Evolutionary conservation across 345 rosid genomes (phyloP).

Genomic region (Salix dunnii): DNA sequence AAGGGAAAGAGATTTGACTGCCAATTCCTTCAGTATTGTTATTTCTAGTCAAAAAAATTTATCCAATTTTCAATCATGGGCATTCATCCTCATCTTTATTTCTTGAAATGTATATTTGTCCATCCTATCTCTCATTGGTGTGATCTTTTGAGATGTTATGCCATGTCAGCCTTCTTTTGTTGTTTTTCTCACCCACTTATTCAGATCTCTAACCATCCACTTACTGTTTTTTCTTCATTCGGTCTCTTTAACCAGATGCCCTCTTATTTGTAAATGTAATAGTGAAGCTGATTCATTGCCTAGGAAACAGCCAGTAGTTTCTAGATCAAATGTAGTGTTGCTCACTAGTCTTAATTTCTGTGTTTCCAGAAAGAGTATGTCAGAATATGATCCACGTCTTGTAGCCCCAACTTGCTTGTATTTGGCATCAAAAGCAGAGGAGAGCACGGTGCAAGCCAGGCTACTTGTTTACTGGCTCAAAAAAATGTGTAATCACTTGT

Average conservation of each 20-base stretch:
- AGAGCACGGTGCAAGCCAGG: constrained; percentile 89
- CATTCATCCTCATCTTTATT: background rate
- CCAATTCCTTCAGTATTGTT: background rate
- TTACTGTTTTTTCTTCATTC: background rate
- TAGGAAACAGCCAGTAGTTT: background rate
- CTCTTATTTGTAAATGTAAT: background rate
- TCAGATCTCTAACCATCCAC: background rate
- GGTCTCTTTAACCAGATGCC: background rate
- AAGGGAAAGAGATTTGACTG: background rate
- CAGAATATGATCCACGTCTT: constrained; percentile 88
- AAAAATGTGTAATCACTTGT: constrained; percentile 56
- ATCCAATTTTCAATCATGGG: background rate
- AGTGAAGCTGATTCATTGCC: background rate
- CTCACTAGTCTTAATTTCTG: constrained; percentile 16
- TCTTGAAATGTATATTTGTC: background rate
- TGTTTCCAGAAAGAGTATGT: constrained; percentile 71
- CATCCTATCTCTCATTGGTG: background rate
- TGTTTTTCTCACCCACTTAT: background rate
- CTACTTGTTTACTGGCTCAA: constrained; percentile 62
- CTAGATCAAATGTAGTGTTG: background rate
- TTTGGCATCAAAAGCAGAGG: constrained; percentile 97
- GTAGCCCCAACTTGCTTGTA: constrained; percentile 95
- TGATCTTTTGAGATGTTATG: background rate
- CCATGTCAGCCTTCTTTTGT: background rate
- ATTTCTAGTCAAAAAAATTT: background rate